Conservation (phyloP, 2,329 filamentous ascomycete species). For the Fusarium papillatum region DNA sequence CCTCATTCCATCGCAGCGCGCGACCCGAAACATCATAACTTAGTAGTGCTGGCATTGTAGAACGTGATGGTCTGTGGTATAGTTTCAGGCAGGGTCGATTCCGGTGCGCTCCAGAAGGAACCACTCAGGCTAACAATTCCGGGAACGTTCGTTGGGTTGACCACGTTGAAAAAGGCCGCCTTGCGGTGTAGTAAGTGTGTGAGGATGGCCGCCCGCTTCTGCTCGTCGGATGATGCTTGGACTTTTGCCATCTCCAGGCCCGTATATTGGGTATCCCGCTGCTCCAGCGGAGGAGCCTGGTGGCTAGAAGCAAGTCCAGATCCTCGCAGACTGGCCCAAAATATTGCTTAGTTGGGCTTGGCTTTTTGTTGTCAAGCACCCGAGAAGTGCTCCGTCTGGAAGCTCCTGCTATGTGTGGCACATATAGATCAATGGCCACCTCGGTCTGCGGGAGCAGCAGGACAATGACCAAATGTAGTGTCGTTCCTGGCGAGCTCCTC, state of each 20-base stretch:
- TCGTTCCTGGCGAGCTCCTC: background rate
- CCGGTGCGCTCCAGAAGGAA: background rate
- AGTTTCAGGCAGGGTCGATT: background rate
- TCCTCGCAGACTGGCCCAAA: background rate
- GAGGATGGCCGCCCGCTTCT: background rate
- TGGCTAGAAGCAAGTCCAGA: background rate
- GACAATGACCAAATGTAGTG: background rate
- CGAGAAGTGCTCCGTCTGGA: background rate
- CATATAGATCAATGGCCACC: background rate
- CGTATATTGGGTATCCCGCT: background rate
- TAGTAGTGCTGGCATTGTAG: too few relatives aligned
- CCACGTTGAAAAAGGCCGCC: background rate
- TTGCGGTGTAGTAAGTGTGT: background rate
- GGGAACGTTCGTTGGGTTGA: background rate
- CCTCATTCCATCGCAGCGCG: too few relatives aligned
- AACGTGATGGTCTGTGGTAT: too few relatives aligned
- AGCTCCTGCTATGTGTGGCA: background rate
- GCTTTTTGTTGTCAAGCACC: background rate
- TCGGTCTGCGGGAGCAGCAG: background rate
- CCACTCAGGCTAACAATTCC: background rate
- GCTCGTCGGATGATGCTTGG: background rate
- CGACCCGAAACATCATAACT: too few relatives aligned
- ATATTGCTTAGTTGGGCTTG: background rate
- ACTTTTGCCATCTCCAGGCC: background rate
- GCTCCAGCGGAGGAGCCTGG: background rate